These are phyloP conservation scores for Podospora pseudocomata DNA, from an alignment of 495 filamentous ascomycete genomes.

Conservation along the genomic window DNA sequence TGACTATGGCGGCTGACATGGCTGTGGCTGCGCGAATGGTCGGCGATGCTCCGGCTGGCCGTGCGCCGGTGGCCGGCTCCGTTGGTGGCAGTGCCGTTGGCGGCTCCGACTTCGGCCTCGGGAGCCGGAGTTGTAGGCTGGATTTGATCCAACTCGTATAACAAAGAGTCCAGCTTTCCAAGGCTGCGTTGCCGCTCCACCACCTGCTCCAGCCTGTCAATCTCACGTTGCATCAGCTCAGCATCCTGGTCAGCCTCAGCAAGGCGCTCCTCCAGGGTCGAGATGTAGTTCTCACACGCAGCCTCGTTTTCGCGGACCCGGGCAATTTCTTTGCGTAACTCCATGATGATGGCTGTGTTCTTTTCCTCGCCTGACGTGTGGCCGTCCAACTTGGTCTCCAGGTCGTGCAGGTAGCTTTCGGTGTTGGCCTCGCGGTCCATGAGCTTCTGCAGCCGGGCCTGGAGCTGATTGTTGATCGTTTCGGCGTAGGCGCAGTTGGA, in stretches of 20 bases:
- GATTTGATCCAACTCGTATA: slow-evolving; percentile 84
- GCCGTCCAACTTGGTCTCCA: slow-evolving; percentile 85
- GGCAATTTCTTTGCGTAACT: slow-evolving; percentile 86
- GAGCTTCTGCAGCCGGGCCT: slow-evolving; percentile 80
- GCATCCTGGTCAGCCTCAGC: slow-evolving; percentile 95
- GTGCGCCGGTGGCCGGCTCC: slow-evolving; percentile 42
- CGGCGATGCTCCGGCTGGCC: slow-evolving; percentile 39
- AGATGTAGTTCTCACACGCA: slow-evolving; percentile 91
- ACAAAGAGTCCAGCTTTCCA: slow-evolving; percentile 86
- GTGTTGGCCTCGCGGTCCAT: slow-evolving; percentile 85
- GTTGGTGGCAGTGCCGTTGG: slow-evolving; percentile 38
- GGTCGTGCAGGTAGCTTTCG: slow-evolving; percentile 84
- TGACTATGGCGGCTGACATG: slow-evolving; percentile 50
- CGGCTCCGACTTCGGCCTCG: slow-evolving; percentile 32
- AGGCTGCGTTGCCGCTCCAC: slow-evolving; percentile 93
- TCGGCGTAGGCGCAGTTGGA: slow-evolving; percentile 88
- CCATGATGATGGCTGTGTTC: slow-evolving; percentile 75
- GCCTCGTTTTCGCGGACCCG: slow-evolving; percentile 89
- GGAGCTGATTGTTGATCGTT: slow-evolving; percentile 85
- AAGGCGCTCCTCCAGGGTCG: slow-evolving; percentile 90
- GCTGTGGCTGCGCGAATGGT: slow-evolving; percentile 50
- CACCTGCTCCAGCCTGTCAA: slow-evolving; percentile 89
- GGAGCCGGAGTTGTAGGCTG: slow-evolving; percentile 53
- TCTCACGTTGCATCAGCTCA: slow-evolving; percentile 93
- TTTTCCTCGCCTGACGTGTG: slow-evolving; percentile 91